Evolutionary conservation across 140 eudicot genomes (phyloP).

Genomic region (Cichorium intybus): DNA sequence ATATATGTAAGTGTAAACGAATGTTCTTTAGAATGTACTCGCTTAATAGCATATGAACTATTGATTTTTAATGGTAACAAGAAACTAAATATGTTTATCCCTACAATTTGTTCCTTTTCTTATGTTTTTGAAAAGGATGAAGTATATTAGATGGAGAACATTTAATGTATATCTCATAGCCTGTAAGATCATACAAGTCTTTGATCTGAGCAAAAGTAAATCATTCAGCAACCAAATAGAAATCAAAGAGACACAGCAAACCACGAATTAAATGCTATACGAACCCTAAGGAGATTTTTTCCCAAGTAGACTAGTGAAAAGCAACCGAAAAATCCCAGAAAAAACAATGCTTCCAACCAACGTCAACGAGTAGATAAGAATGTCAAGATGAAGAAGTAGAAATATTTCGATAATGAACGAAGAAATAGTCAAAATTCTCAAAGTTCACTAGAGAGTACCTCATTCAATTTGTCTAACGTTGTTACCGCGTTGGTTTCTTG

Average conservation of each 20-base stretch:
- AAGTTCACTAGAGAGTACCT: conserved; percentile 23
- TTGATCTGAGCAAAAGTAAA: background rate
- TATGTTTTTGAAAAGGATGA: background rate
- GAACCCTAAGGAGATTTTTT: conserved; percentile 14
- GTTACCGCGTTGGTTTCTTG: conserved; percentile 46
- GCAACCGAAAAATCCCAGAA: background rate
- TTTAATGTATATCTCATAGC: background rate
- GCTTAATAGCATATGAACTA: too few species aligned
- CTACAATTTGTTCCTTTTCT: too few species aligned
- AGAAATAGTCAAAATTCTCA: background rate
- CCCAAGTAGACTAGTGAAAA: background rate
- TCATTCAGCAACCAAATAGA: background rate
- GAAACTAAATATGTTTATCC: too few species aligned
- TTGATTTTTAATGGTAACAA: too few species aligned
- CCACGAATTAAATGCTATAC: background rate
- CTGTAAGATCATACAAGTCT: conserved; percentile 3
- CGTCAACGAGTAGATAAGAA: background rate
- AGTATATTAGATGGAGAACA: background rate
- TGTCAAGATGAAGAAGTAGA: background rate
- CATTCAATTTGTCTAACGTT: conserved; percentile 45
- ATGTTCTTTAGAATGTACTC: too few species aligned
- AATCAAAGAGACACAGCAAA: background rate
- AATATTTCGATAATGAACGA: background rate
- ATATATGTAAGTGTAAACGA: too few species aligned
- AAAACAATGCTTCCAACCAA: background rate